These are phyloP conservation scores for Ceratocystis papillata DNA, from an alignment of 2,329 filamentous ascomycete genomes.

Conservation along the genomic window DNA sequence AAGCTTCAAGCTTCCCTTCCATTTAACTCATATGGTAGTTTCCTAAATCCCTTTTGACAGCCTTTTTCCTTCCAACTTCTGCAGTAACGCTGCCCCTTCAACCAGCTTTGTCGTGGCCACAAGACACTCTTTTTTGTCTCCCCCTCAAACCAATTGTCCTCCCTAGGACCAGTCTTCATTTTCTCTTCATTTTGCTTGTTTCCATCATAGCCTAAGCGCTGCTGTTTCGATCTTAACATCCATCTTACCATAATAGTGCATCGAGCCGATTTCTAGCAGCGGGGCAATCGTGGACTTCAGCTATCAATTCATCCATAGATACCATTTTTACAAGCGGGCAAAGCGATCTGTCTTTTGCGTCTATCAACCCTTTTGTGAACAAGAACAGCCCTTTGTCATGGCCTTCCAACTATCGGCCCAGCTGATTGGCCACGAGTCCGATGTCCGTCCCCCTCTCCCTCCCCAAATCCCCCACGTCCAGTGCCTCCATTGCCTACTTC, in stretches of 20 bases:
- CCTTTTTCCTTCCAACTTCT: neutral
- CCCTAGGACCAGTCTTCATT: neutral
- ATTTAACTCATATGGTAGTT: too few relatives aligned
- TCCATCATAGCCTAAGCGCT: neutral
- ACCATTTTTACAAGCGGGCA: too few relatives aligned
- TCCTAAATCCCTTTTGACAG: too few relatives aligned
- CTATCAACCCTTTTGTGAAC: neutral
- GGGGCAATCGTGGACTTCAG: too few relatives aligned
- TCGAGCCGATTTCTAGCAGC: too few relatives aligned
- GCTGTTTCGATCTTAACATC: neutral
- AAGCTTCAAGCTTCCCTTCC: constrained; percentile 1
- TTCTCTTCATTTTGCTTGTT: neutral
- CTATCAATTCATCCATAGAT: too few relatives aligned
- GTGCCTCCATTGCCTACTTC: constrained; percentile 24
- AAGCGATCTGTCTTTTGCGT: neutral
- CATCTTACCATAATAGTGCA: too few relatives aligned
- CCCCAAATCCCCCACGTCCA: neutral
- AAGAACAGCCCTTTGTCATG: constrained; percentile 10
- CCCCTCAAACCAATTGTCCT: neutral
- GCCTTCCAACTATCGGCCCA: constrained; percentile 88
- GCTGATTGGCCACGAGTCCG: constrained; percentile 79
- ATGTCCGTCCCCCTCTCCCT: constrained; percentile 50
- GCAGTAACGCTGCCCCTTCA: neutral
- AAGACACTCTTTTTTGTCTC: neutral
- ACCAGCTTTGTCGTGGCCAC: neutral